Evolutionary conservation across 306 rosid species (phyloP), one percentile per base, ranked within the genome.

Genomic region (Rubus parviflorus): DNA sequence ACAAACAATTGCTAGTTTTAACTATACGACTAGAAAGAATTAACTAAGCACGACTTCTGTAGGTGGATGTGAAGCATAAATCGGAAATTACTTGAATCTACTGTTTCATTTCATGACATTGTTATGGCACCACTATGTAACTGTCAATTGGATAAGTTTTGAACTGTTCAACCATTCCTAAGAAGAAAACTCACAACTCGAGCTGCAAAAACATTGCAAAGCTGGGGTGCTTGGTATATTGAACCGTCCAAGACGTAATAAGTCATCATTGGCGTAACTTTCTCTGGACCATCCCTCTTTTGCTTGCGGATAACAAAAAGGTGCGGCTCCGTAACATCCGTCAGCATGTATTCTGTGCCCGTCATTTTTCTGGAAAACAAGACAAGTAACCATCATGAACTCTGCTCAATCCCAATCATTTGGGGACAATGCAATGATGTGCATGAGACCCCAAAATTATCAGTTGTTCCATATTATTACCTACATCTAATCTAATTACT

Each of bases 151-250:
- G 20, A 49, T 58, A 46, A 67, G 58, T 75, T 42, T 45, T 30
- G 15, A 75, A 9, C 53, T 7, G 41, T 60, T 69, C 30, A 71
- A 69, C 63, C 19, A 19, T 2, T 17, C 56, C 30, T 22, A 22
- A 40, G 25, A 79, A 35, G 68, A 63, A 45, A 69, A 63, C 91
- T 77, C 74, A 92, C 98, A 77, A 92, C 82, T 81, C 97, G 87
- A 76, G 98, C 89, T n/a, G 97, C 91, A 75, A 95, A 92, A 73
- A 95, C 97, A 89, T 82, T 95, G 86, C 89, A 84, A 5, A 95
- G 95, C 49, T 95, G 98, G 1, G 97, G 97, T 76, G 97, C 91
- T 80, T 95, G 98, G 83, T 95, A 92, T 38, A 95, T 90, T 2
- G 97, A 92, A 77, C 98, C 97, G 80, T 95, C 98, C 88, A 92